phyloP scores from a whole-genome alignment of 768 basidiomycete species.

The Kondoa subrosea region DNA sequence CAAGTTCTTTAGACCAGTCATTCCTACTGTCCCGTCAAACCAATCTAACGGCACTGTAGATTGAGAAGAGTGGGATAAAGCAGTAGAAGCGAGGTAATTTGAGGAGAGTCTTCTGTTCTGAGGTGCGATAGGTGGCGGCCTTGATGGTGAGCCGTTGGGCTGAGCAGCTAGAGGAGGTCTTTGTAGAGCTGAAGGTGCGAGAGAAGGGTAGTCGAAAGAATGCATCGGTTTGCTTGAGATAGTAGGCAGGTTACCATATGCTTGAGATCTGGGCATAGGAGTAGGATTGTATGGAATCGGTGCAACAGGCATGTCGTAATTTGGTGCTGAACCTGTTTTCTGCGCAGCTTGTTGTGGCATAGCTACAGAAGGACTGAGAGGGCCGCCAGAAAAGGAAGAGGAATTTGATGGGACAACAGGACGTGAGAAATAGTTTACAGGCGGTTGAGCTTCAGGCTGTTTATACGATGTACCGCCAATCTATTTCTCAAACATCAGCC shows the following conservation, averaged over 20 bases:
- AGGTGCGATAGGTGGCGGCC: not conserved
- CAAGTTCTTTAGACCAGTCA: slow-evolving; percentile 72
- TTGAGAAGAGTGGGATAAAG: slow-evolving; percentile 9
- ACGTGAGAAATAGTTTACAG: not conserved
- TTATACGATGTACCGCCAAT: not conserved
- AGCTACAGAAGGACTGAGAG: not conserved
- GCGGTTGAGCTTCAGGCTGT: not conserved
- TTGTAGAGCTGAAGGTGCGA: not conserved
- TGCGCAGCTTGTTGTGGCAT: not conserved
- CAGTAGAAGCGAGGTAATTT: not conserved
- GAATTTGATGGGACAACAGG: not conserved
- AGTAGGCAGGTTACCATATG: not conserved
- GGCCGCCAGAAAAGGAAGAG: not conserved
- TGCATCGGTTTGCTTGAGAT: not conserved
- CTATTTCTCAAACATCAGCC: not conserved
- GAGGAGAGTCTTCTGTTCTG: not conserved
- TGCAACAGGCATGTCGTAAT: not conserved
- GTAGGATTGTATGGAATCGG: not conserved
- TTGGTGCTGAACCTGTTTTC: not conserved
- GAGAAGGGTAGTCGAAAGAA: not conserved
- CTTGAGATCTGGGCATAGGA: not conserved
- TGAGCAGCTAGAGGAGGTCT: slow-evolving; percentile 4
- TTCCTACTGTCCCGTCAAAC: slow-evolving; percentile 23
- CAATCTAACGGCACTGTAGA: slow-evolving; percentile 8
- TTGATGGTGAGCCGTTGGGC: not conserved